These are phyloP conservation scores for Fragaria vesca DNA, from an alignment of 306 rosid species.

Conservation along the genomic window DNA sequence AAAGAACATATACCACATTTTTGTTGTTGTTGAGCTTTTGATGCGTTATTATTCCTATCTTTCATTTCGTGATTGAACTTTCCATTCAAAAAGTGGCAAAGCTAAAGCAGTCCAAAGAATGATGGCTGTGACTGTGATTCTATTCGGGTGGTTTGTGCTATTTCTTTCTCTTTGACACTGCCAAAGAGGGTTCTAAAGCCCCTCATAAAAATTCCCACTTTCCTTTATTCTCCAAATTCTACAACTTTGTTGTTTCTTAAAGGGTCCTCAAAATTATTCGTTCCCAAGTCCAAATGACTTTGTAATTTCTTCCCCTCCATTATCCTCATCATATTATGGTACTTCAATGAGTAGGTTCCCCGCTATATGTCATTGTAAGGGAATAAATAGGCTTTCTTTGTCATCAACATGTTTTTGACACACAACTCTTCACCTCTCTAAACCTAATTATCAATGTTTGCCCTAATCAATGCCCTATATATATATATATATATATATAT, in stretches of 20 bases:
- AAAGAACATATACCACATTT: neutral
- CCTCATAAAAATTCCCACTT: constrained; percentile 14
- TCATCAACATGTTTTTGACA: constrained; percentile 33
- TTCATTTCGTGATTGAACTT: neutral
- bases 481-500: no score
- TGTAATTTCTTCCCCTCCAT: constrained; percentile 21
- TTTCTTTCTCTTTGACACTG: neutral
- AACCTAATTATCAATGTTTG: constrained; percentile 16
- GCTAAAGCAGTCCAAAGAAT: constrained; percentile 8
- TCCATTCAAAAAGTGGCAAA: constrained; percentile 6
- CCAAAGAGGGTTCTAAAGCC: constrained; percentile 1
- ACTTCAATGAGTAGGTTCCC: constrained; percentile 56
- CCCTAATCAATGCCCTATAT: constrained; percentile 30
- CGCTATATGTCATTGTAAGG: constrained; percentile 44
- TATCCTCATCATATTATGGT: constrained; percentile 16
- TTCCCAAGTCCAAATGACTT: constrained; percentile 24
- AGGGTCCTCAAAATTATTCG: constrained; percentile 43
- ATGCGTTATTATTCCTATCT: neutral
- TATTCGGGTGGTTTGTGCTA: constrained; percentile 6
- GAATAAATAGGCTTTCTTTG: constrained; percentile 34
- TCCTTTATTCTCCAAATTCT: neutral
- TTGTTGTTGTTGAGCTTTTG: neutral
- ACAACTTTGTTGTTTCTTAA: constrained; percentile 45
- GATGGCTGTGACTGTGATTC: constrained; percentile 20
- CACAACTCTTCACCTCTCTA: constrained; percentile 40